Conservation (phyloP, 2,329 filamentous ascomycete species). For the Pseudogymnoascus destructans region DNA sequence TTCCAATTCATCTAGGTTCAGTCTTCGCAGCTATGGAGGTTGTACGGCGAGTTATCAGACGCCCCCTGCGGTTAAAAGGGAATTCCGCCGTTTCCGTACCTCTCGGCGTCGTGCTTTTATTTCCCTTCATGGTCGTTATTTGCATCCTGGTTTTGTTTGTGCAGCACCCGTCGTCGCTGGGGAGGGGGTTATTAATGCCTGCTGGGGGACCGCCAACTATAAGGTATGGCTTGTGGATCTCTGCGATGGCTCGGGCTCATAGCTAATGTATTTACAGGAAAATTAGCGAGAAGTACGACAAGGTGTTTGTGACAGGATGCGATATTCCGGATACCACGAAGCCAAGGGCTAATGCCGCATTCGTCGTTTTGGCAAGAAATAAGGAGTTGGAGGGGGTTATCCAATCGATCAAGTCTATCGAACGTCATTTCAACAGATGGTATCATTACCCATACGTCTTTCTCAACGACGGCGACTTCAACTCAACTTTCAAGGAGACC, state of each 20-base stretch:
- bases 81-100: conserved; percentile 90
- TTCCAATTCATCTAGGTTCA: too few species aligned
- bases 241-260: neutral
- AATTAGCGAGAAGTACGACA: conserved; percentile 95
- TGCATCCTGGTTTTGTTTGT: conserved; percentile 84
- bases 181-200: conserved; percentile 65
- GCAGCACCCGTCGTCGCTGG: conserved; percentile 71
- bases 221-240: conserved; percentile 42
- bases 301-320: conserved; percentile 88
- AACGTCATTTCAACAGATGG: conserved; percentile 98
- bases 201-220: conserved; percentile 79
- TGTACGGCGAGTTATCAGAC: conserved; percentile 42
- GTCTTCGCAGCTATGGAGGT: conserved; percentile 34
- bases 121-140: conserved; percentile 81
- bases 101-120: conserved; percentile 80
- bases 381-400: conserved; percentile 94
- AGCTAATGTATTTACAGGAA: conserved; percentile 42
- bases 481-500: conserved; percentile 80
- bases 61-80: conserved; percentile 75
- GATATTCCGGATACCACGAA: conserved; percentile 64
- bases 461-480: conserved; percentile 94
- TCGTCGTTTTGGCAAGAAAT: conserved; percentile 89
- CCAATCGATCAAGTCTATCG: conserved; percentile 93
- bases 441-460: conserved; percentile 98
- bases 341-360: conserved; percentile 82